Evolutionary conservation across 2,329 filamentous ascomycete genomes (phyloP).

Genomic region (Pezicula neosporulosa): DNA sequence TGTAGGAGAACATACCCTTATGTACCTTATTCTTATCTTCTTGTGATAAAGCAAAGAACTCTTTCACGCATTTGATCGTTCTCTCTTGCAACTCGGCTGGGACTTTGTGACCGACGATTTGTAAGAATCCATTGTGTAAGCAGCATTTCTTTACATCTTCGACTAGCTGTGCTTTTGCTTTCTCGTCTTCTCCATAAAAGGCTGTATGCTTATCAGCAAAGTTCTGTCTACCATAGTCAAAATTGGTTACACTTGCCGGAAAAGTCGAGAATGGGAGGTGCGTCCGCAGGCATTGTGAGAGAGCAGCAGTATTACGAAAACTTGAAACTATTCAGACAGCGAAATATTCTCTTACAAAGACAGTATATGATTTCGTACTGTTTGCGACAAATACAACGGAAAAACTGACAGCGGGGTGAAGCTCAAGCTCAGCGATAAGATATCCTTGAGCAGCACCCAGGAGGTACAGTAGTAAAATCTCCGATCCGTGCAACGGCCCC

Average conservation of each 20-base stretch:
- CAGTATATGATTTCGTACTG: no score
- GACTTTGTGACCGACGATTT: conserved; percentile 43
- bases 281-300: conserved; percentile 5
- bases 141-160: conserved; percentile 38
- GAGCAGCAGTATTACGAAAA: background rate
- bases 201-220: conserved; percentile 7
- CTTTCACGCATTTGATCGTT: conserved; percentile 35
- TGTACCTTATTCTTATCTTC: conserved; percentile 39
- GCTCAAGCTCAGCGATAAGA: no score
- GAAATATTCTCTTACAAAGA: no score
- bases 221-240: background rate
- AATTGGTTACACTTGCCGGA: conserved; percentile 12
- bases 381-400: no score
- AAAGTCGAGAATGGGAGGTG: conserved; percentile 32
- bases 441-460: no score
- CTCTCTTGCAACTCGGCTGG: conserved; percentile 33
- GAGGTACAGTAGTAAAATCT: no score
- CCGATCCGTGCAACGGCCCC: no score
- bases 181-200: conserved; percentile 26
- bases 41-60: conserved; percentile 42
- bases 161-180: conserved; percentile 27
- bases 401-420: no score
- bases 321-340: background rate
- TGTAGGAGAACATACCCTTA: conserved; percentile 20
- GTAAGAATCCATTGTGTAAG: conserved; percentile 47